Base-by-base conservation (phyloP, 2,329 filamentous ascomycete genomes). In the Capronia epimyces region DNA sequence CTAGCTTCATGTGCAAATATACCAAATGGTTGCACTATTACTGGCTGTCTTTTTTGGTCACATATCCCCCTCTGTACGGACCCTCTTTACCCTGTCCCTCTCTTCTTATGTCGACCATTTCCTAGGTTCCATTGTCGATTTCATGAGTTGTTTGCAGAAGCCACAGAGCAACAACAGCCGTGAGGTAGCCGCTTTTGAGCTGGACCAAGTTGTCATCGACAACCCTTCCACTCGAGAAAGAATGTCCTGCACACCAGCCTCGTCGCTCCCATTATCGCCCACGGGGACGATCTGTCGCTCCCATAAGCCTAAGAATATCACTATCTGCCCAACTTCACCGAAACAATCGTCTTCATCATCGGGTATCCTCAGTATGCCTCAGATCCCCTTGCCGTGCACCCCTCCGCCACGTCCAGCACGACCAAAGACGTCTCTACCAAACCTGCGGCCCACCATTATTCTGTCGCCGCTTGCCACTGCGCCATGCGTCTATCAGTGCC, bases 391-490 rank as follows among this genome's bases (percentile, higher is more conserved):
- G 13, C 27, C 43, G 21, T 31, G 49, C 43, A 22, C 16, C 18
- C 53, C 55, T 31, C 59, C 57, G 32, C 42, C 42, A 16, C 52
- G 59, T n/a, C 57, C 57, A 12, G 53, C 59, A 8, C 52, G 59
- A 27, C 59, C 59, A n/a, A 51, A 52, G 21, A 56, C 43, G 2
- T 58, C 54, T 3, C 41, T 62, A 4, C 53, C 53, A 21, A 57
- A 62, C 18, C 32, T 62, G 20, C 56, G 52, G 7, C 58, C 56
- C 6, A 56, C 44, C 13, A 52, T 55, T n/a, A 55, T 60, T 25
- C 51, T 55, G 7, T 56, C 52, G 12, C 58, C 56, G 6, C 20
- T 55, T 20, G 34, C 55, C 13, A 46, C 49, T 21, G 32, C 53
- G 20, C 18, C 43, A 9, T 25, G 15, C 41, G n/a, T 31, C 43